phyloP scores from a whole-genome alignment of 1,139 yeast genomes.

The Yamadazyma trypodendri region DNA sequence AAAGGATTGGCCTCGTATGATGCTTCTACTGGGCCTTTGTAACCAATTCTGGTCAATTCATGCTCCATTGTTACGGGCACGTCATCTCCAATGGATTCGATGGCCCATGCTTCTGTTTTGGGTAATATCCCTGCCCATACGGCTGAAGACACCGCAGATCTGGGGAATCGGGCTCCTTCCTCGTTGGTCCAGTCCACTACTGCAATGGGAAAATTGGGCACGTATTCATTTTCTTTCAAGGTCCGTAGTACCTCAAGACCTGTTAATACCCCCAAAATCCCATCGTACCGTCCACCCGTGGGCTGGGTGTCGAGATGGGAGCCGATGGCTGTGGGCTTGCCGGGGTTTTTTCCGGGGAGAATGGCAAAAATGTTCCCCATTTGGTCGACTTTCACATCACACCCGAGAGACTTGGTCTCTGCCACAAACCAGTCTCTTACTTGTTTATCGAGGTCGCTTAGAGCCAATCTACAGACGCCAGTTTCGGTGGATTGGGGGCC shows the following conservation, averaged over 20 bases:
- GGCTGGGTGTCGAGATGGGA: slow-evolving; percentile 79
- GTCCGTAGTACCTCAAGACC: slow-evolving; percentile 69
- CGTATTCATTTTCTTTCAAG: slow-evolving; percentile 53
- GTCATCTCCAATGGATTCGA: slow-evolving; percentile 55
- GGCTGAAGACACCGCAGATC: slow-evolving; percentile 61
- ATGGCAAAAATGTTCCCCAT: slow-evolving; percentile 68
- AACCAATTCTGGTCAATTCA: slow-evolving; percentile 63
- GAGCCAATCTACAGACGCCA: slow-evolving; percentile 62
- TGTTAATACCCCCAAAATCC: slow-evolving; percentile 64
- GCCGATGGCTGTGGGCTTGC: slow-evolving; percentile 65
- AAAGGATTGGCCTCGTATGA: slow-evolving; percentile 52
- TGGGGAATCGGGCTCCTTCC: slow-evolving; percentile 76
- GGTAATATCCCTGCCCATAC: slow-evolving; percentile 60
- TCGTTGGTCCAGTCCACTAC: slow-evolving; percentile 73
- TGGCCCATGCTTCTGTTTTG: slow-evolving; percentile 47
- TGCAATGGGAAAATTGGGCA: slow-evolving; percentile 65
- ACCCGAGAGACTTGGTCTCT: slow-evolving; percentile 55
- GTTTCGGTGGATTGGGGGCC: slow-evolving; percentile 56
- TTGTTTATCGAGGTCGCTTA: slow-evolving; percentile 58
- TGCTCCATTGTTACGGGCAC: slow-evolving; percentile 50
- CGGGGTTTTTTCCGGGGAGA: slow-evolving; percentile 53
- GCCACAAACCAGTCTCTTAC: slow-evolving; percentile 69
- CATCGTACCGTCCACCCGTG: slow-evolving; percentile 77
- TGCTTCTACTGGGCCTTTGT: slow-evolving; percentile 51
- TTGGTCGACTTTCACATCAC: slow-evolving; percentile 56